Evolutionary conservation across 1,284 basidiomycete genomes (phyloP), one percentile per base, ranked within the genome.

Genomic region (Pyrrhoderma lamaoense): DNA sequence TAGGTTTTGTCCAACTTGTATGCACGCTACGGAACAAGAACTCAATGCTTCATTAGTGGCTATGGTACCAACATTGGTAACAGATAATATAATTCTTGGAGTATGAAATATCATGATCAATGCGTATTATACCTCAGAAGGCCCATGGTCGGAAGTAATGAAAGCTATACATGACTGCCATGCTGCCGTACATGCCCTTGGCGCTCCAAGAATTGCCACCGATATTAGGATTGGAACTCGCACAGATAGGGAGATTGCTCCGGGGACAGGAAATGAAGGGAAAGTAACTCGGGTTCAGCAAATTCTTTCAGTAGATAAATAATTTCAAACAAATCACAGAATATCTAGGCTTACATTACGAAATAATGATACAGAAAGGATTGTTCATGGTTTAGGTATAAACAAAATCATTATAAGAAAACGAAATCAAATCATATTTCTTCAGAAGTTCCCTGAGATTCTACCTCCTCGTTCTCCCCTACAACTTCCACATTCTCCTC

Each of bases 211-310:
- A 42, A 73, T 88, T 38, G 83, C 89, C 21, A 93, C 92, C 5
- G 93, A 96, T 66, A 88, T 96, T 54, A 85, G 93, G 25, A 93
- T 96, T 52, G 93, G 93, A 40, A 96, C 93, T 0, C 79, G 93
- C 40, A 76, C 77, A 16, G 92, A 94, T 67, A 76, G 81, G 49
- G 69, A 76, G 25, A 76, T 85, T 35, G 65, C 65, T 1, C 70
- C 73, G 1, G 91, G 88, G 5, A 72, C 75, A 42, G 89, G 82
- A 3, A 94, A 94, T 59, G 78, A 79, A 21, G 69, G 70, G 47
- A 95, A 95, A 63, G 76, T 93, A 18, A 73, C 75, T 52, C 77
- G 92, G 11, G 90, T 95, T 1, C 74, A 88, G 59, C 82, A 84
- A 44, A 90, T 94, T 43, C 65, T 75, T 31, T 51, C 56, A 40